Evolutionary conservation across 352 stramenopile species (phyloP).

Genomic region (Pythium chondricola): DNA sequence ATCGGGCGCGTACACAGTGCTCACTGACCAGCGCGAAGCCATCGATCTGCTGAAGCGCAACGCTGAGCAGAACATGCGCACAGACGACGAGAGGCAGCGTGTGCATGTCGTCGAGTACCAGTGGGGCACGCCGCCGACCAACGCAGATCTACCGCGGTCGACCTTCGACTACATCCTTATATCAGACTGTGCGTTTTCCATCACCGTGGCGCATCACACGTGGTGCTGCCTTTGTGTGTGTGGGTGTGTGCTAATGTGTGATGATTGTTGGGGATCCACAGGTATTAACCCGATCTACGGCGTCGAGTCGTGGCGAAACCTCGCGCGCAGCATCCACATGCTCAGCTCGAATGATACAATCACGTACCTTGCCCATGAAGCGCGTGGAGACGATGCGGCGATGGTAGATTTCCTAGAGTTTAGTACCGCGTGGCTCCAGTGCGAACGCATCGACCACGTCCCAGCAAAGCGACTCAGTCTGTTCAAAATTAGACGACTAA

Average conservation of each 20-base stretch:
- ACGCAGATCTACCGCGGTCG: slow-evolving; percentile 14
- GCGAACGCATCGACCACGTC: slow-evolving; percentile 34
- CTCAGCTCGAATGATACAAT: slow-evolving; percentile 46
- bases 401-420: slow-evolving; percentile 64
- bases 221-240: neutral
- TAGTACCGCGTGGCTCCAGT: slow-evolving; percentile 26
- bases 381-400: slow-evolving; percentile 63
- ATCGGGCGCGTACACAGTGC: slow-evolving; percentile 57
- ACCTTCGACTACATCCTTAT: slow-evolving; percentile 64
- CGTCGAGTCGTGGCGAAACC: slow-evolving; percentile 65
- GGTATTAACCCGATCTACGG: slow-evolving; percentile 85
- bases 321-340: slow-evolving; percentile 57
- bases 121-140: slow-evolving; percentile 37
- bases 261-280: no score
- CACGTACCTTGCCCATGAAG: slow-evolving; percentile 70
- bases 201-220: neutral
- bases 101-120: slow-evolving; percentile 48
- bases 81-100: slow-evolving; percentile 26
- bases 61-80: slow-evolving; percentile 35
- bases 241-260: neutral
- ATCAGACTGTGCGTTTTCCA: slow-evolving; percentile 57
- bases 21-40: slow-evolving; percentile 67
- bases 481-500: slow-evolving; percentile 39
- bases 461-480: slow-evolving; percentile 33
- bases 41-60: slow-evolving; percentile 67